Conservation (phyloP, 768 basidiomycete genomes). For the Pleurotus salmoneostramineus region DNA sequence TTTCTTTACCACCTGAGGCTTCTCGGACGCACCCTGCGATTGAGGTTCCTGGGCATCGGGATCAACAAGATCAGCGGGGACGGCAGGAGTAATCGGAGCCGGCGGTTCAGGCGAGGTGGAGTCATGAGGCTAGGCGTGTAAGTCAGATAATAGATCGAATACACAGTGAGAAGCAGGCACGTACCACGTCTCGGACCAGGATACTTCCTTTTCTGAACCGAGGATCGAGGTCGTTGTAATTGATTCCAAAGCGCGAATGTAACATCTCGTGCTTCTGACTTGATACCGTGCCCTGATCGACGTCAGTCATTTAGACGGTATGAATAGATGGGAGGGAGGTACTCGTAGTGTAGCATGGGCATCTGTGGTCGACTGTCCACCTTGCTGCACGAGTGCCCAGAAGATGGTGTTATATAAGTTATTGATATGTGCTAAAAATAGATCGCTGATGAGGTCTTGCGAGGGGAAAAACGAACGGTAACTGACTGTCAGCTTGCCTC, state of each 20-base stretch:
- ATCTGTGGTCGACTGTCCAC: slow-evolving; percentile 71
- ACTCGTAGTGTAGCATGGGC: slow-evolving; percentile 83
- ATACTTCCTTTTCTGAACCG: slow-evolving; percentile 85
- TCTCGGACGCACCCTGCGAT: not conserved
- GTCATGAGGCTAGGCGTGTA: not conserved
- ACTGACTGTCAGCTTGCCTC: slow-evolving; percentile 93
- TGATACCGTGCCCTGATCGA: slow-evolving; percentile 76
- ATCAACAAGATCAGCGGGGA: not conserved
- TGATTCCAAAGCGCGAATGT: slow-evolving; percentile 76
- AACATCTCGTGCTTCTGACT: slow-evolving; percentile 91
- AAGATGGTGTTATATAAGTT: slow-evolving; percentile 96
- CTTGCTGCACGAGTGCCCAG: slow-evolving; percentile 88
- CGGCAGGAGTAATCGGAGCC: not conserved
- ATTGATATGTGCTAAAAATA: slow-evolving; percentile 85
- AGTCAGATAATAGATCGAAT: not conserved
- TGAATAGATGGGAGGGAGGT: slow-evolving; percentile 11
- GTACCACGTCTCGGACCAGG: slow-evolving; percentile 64
- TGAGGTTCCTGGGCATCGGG: slow-evolving; percentile 8
- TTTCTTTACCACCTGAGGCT: slow-evolving; percentile 13
- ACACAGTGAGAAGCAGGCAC: not conserved
- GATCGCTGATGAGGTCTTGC: not conserved
- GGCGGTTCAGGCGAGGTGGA: not conserved
- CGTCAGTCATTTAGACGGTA: not conserved
- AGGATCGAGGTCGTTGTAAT: slow-evolving; percentile 76
- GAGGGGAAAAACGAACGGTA: not conserved